Evolutionary conservation across 495 filamentous ascomycete genomes (phyloP), one percentile per base, ranked within the genome.

Genomic region (Tetracladium setigerum): DNA sequence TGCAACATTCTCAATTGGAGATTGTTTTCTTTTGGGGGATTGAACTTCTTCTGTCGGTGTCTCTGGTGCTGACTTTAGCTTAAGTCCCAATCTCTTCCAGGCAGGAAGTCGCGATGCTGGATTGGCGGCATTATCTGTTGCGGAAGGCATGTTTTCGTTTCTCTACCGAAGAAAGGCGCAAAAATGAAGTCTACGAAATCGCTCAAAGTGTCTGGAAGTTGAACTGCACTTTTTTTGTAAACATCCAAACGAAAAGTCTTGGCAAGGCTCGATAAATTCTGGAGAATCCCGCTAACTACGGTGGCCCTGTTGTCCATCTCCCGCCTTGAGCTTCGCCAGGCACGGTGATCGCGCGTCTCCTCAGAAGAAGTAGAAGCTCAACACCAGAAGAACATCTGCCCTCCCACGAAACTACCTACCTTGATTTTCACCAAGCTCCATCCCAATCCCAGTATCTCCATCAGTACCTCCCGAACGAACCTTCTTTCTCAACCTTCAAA

Each of bases 71-170:
- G 72, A 75, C 58, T 87, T 89, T 63, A 84, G 73, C 72, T 86
- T 84, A 59, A 86, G 69, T 40, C 82, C 85, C 60, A 88, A 66
- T 68, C 82, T 76, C 65, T 87, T 87, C 83, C 82, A 87, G 44
- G 84, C 82, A 15, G 84, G 84, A 38, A 85, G 70, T 59, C 72
- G 74, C 56, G 67, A 62, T 27, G 58, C 46, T 51, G 56, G 14
- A 47, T 43, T 53, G 37, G 45, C 14, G 6, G 2, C 18, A 27
- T 3, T 3, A 27, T 27, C 22, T 27, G 55, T 56, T 38, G 53
- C 53, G 45, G 53, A 48, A 2, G 49, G 49, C 53, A 55, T 55
- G 36, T 30, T 43, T 27, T 27, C 22, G 22, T 27, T 3, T 27
- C 22, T 27, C 22, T 27, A 7, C 7, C 22, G 22, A 3, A 37